phyloP scores from a whole-genome alignment of 2,329 filamentous ascomycete species.

The Podosphaera fusca region DNA sequence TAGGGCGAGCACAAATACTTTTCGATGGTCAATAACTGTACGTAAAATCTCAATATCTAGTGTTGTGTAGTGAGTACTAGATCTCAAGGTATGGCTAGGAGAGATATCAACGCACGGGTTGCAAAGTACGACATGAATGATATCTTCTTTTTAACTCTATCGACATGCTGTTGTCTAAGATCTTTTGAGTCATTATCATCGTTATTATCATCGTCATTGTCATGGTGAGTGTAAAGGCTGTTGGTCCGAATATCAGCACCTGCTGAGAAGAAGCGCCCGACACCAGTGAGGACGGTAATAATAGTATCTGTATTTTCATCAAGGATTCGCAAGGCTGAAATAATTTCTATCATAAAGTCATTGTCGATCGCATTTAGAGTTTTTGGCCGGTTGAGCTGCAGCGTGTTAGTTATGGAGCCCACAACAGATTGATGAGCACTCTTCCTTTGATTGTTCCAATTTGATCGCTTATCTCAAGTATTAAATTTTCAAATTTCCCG shows the following conservation, averaged over 20 bases:
- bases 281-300: constrained; percentile 26
- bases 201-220: background rate
- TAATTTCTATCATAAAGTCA: constrained; percentile 21
- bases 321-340: constrained; percentile 21
- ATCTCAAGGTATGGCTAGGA: background rate
- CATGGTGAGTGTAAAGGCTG: background rate
- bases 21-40: constrained; percentile 25
- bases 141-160: constrained; percentile 11
- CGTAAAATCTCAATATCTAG: constrained; percentile 19
- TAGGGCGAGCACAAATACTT: constrained; percentile 26
- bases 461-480: constrained; percentile 20
- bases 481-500: constrained; percentile 20
- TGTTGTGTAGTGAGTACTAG: background rate
- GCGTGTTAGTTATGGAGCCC: constrained; percentile 18
- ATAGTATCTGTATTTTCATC: constrained; percentile 24
- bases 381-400: constrained; percentile 24
- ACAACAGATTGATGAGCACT: background rate
- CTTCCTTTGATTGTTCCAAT: constrained; percentile 23
- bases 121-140: constrained; percentile 8
- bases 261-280: constrained; percentile 26
- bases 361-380: constrained; percentile 25
- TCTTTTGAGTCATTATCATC: background rate
- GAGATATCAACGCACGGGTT: constrained; percentile 4
- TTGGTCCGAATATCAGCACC: constrained; percentile 24
- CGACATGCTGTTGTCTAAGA: constrained; percentile 3